Conservation (phyloP, 352 stramenopile genomes). For the Phytophthora ohioensis region DNA sequence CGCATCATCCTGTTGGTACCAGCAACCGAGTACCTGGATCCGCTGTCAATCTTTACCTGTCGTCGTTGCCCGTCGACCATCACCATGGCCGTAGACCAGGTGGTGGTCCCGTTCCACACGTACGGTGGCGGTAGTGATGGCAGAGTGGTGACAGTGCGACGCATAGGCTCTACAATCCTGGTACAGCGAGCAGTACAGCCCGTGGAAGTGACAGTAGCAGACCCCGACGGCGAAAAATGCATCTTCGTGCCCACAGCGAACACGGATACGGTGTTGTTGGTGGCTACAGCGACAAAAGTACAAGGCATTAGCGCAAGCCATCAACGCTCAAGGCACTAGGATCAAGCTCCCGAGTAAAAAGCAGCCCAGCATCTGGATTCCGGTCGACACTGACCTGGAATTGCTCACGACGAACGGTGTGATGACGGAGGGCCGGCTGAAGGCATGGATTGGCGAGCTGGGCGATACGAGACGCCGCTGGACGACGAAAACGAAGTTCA, state of each 20-base stretch:
- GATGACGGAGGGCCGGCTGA: too few relatives aligned
- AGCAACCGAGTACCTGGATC: not conserved
- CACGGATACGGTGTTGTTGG: not conserved
- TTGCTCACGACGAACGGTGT: too few relatives aligned
- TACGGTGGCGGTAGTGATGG: too few relatives aligned
- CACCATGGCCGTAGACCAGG: not conserved
- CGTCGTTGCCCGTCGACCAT: not conserved
- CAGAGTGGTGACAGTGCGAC: too few relatives aligned
- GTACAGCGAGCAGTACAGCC: too few relatives aligned
- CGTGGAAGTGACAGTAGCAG: not conserved
- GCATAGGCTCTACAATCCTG: too few relatives aligned
- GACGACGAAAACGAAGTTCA: not conserved
- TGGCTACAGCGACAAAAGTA: not conserved
- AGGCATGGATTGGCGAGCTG: not conserved
- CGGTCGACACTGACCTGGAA: not conserved
- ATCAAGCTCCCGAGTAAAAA: not conserved
- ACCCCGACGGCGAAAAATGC: not conserved
- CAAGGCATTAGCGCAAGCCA: not conserved
- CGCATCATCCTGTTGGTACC: not conserved
- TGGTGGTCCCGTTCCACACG: not conserved
- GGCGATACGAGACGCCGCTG: not conserved
- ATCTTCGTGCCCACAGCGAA: conserved; percentile 1
- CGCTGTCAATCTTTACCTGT: not conserved
- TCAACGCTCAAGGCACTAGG: not conserved
- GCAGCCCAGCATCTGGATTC: not conserved